Evolutionary conservation across 148 eudicot genomes (phyloP).

Genomic region (Gaultheria prostrata): DNA sequence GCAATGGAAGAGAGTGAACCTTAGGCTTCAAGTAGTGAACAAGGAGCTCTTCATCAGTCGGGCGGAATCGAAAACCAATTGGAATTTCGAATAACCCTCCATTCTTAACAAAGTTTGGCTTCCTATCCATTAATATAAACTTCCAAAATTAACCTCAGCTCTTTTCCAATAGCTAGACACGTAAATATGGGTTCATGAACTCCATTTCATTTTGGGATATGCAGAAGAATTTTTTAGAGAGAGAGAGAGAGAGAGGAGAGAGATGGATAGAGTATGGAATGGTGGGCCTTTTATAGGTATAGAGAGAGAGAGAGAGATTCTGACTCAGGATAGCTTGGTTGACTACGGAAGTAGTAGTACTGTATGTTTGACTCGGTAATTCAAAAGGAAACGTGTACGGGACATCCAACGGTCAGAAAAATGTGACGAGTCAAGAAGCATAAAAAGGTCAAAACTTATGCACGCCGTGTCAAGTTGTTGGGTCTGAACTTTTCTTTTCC

Average conservation of each 20-base stretch:
- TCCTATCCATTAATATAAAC: background rate
- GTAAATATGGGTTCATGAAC: background rate
- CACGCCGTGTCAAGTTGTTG: background rate
- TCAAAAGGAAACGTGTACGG: background rate
- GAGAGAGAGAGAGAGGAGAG: background rate
- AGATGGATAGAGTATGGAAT: background rate
- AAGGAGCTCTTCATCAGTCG: slow-evolving; percentile 56
- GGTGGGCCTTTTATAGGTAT: background rate
- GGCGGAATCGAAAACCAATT: slow-evolving; percentile 51
- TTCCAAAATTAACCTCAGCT: background rate
- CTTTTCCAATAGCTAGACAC: background rate
- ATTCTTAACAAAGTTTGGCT: background rate
- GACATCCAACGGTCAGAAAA: background rate
- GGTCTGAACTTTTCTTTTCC: background rate
- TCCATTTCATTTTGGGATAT: background rate
- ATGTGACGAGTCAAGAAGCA: background rate
- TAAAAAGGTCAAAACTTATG: background rate
- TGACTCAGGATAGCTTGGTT: background rate
- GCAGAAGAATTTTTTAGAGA: background rate
- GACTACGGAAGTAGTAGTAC: background rate
- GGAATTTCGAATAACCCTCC: slow-evolving; percentile 31
- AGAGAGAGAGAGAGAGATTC: background rate
- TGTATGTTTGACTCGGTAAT: background rate
- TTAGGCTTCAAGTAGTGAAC: slow-evolving; percentile 49
- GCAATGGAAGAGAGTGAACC: slow-evolving; percentile 38